Conservation (phyloP, 176 grass and related monocot species). For the Aegilops bicornis region DNA sequence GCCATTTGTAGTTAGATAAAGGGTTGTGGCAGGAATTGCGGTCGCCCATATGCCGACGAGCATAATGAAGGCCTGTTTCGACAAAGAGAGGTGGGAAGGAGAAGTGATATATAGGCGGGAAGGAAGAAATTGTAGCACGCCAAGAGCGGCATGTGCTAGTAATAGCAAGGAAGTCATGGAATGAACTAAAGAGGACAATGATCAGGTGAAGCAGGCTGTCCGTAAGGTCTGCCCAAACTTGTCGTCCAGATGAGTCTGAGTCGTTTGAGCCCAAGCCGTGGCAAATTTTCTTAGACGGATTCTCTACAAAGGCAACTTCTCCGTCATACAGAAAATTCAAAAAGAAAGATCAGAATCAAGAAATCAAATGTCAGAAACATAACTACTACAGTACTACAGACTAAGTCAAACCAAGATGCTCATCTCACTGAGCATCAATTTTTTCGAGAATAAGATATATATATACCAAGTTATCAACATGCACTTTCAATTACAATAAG, state of each 20-base stretch:
- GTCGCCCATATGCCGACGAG: background rate
- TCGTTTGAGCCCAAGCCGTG: too few species aligned
- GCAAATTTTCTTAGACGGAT: slow-evolving; percentile 9
- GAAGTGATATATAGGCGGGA: background rate
- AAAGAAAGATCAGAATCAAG: background rate
- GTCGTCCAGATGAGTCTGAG: background rate
- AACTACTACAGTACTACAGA: background rate
- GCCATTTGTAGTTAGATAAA: background rate
- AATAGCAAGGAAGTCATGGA: too few species aligned
- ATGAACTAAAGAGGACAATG: slow-evolving; percentile 23
- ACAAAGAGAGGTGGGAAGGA: slow-evolving; percentile 42
- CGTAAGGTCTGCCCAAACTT: slow-evolving; percentile 40
- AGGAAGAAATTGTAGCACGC: slow-evolving; percentile 25
- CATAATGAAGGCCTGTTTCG: background rate
- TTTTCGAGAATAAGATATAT: too few species aligned
- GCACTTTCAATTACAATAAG: too few species aligned
- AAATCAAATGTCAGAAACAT: background rate
- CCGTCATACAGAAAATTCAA: background rate
- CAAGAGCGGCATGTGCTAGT: slow-evolving; percentile 38
- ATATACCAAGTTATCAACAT: too few species aligned
- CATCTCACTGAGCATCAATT: too few species aligned
- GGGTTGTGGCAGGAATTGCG: background rate
- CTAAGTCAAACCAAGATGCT: too few species aligned
- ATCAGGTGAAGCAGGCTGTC: slow-evolving; percentile 46
- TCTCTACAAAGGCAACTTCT: background rate